These are phyloP conservation scores for Hura crepitans DNA, from an alignment of 441 rosid genomes.

Conservation along the genomic window DNA sequence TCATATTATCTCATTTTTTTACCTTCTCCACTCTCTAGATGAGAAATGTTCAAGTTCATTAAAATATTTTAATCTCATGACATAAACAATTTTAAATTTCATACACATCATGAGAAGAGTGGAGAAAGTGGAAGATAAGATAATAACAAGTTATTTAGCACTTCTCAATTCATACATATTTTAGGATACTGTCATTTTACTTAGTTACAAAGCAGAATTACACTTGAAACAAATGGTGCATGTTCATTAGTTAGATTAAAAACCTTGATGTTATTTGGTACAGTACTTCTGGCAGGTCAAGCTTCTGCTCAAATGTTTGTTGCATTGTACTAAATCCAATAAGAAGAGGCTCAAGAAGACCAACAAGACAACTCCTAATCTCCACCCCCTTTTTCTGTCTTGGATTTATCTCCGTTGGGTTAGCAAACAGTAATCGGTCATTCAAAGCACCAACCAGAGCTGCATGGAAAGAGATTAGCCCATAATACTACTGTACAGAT, in stretches of 20 bases:
- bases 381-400: slow-evolving; percentile 87
- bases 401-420: slow-evolving; percentile 84
- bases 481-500: slow-evolving; percentile 19
- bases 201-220: background rate
- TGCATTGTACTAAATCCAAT: slow-evolving; percentile 99
- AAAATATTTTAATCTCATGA: no score
- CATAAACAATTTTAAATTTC: no score
- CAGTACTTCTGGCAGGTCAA: slow-evolving; percentile 81
- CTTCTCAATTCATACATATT: no score
- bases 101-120: no score
- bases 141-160: no score
- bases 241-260: slow-evolving; percentile 18
- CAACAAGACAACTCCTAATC: slow-evolving; percentile 90
- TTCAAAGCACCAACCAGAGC: slow-evolving; percentile 92
- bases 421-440: slow-evolving; percentile 85
- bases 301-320: slow-evolving; percentile 86
- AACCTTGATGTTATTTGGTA: slow-evolving; percentile 98
- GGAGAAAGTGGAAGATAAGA: no score
- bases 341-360: slow-evolving; percentile 96
- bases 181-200: background rate
- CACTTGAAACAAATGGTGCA: slow-evolving; percentile 1
- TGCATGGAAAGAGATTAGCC: slow-evolving; percentile 35
- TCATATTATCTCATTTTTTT: no score
- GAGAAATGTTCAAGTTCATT: no score
- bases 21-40: no score